These are phyloP conservation scores for Podospora didyma DNA, from an alignment of 495 filamentous ascomycete species.

Conservation along the genomic window DNA sequence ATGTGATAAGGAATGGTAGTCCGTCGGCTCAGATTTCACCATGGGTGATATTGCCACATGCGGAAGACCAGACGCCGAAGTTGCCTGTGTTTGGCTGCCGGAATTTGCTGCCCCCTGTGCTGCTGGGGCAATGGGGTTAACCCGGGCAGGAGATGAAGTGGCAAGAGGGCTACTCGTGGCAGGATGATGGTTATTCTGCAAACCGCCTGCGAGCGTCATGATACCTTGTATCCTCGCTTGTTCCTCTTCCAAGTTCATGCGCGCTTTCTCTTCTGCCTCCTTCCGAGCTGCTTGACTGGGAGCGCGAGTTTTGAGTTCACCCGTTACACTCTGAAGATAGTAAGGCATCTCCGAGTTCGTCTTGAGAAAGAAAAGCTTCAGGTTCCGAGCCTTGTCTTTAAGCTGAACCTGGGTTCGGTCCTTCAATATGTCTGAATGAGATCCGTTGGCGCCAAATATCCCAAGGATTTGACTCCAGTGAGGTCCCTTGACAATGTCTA, in stretches of 20 bases:
- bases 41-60: constrained; percentile 18
- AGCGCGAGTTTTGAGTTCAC: constrained; percentile 89
- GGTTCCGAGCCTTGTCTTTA: constrained; percentile 91
- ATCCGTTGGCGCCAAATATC: constrained; percentile 80
- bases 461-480: constrained; percentile 95
- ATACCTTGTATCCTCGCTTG: constrained; percentile 70
- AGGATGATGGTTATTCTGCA: constrained; percentile 35
- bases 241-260: constrained; percentile 64
- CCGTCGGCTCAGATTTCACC: constrained; percentile 21
- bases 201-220: constrained; percentile 42
- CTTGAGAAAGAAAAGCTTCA: constrained; percentile 95
- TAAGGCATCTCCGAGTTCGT: constrained; percentile 89
- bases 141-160: constrained; percentile 9
- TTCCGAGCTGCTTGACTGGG: constrained; percentile 77
- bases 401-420: constrained; percentile 93
- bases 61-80: not conserved
- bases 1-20: constrained; percentile 16
- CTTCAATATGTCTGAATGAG: constrained; percentile 79
- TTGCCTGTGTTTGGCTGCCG: not conserved
- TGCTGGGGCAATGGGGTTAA: constrained; percentile 11
- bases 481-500: constrained; percentile 87
- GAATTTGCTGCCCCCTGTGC: not conserved
- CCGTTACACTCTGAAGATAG: constrained; percentile 86
- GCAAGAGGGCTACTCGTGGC: constrained; percentile 8
- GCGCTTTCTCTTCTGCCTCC: constrained; percentile 69